Evolutionary conservation across 176 grass and related monocot species (phyloP).

Genomic region (Oryza coarctata): DNA sequence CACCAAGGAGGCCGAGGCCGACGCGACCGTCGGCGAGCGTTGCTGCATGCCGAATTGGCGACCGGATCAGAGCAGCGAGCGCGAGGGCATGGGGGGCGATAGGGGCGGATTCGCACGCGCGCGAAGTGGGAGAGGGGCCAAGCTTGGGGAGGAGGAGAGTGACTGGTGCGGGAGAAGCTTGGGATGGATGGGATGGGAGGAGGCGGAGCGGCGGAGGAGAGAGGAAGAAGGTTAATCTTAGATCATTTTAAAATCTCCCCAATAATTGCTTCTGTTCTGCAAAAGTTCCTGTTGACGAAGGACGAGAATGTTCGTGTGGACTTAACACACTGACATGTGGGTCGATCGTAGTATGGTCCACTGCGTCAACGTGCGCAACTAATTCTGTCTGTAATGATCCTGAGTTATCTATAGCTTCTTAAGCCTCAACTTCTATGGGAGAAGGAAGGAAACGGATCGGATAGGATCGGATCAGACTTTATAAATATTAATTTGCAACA

Average conservation of each 20-base stretch:
- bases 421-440: too few species aligned
- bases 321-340: not conserved
- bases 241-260: not conserved
- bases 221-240: not conserved
- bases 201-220: not conserved
- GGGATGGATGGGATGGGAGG: slow-evolving; percentile 4
- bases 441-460: too few species aligned
- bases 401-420: too few species aligned
- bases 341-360: fast-evolving
- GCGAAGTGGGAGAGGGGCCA: slow-evolving; percentile 31
- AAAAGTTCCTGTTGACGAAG: not conserved
- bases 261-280: slow-evolving; percentile 12
- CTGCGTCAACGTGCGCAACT: not conserved
- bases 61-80: slow-evolving; percentile 16
- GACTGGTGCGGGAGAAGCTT: not conserved
- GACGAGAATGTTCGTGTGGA: too few species aligned
- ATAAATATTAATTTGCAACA: too few species aligned
- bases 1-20: slow-evolving; percentile 10
- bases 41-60: slow-evolving; percentile 50
- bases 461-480: too few species aligned
- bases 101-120: slow-evolving; percentile 23
- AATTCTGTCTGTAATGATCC: too few species aligned
- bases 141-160: not conserved
- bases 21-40: slow-evolving; percentile 28
- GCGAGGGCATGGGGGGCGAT: not conserved